Evolutionary conservation across 441 rosid species (phyloP).

Genomic region (Sinapis alba): DNA sequence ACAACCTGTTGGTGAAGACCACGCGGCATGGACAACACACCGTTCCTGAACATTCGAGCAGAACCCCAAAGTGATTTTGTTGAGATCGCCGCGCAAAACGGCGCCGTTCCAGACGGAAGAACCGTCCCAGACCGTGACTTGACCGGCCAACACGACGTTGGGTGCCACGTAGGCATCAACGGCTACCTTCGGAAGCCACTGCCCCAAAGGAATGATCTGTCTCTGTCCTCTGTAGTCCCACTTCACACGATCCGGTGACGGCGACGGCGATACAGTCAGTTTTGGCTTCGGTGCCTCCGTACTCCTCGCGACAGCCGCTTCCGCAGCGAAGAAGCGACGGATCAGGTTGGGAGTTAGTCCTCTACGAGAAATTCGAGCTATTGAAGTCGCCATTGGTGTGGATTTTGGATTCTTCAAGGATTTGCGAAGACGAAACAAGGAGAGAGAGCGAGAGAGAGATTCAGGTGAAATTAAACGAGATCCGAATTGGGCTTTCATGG

Average conservation of each 20-base stretch:
- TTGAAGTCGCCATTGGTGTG: constrained; percentile 61
- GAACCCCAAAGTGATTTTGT: constrained; percentile 84
- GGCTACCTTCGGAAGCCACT: constrained; percentile 86
- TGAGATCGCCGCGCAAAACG: constrained; percentile 90
- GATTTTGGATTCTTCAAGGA: constrained; percentile 14
- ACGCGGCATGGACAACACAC: constrained; percentile 87
- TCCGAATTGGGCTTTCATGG: constrained; percentile 3
- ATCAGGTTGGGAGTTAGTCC: constrained; percentile 34
- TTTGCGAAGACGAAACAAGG: neutral
- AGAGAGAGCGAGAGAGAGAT: constrained; percentile 2
- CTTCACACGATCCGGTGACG: constrained; percentile 72
- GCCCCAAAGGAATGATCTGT: constrained; percentile 82
- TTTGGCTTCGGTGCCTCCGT: constrained; percentile 46
- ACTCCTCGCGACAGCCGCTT: constrained; percentile 20
- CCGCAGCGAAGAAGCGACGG: constrained; percentile 26
- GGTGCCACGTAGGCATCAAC: constrained; percentile 93
- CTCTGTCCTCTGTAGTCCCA: constrained; percentile 98
- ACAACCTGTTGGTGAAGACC: constrained; percentile 91
- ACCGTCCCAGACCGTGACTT: constrained; percentile 77
- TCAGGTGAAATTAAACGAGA: neutral
- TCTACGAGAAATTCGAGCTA: constrained; percentile 61
- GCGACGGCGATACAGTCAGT: constrained; percentile 38
- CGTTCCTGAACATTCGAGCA: constrained; percentile 92
- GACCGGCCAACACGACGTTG: constrained; percentile 85
- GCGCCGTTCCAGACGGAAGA: constrained; percentile 93